Percentiles rank a stretch among this genome's conserved stretches.
phyloP scores from a whole-genome alignment of 768 basidiomycete genomes.

The Mycena leptocephala region DNA sequence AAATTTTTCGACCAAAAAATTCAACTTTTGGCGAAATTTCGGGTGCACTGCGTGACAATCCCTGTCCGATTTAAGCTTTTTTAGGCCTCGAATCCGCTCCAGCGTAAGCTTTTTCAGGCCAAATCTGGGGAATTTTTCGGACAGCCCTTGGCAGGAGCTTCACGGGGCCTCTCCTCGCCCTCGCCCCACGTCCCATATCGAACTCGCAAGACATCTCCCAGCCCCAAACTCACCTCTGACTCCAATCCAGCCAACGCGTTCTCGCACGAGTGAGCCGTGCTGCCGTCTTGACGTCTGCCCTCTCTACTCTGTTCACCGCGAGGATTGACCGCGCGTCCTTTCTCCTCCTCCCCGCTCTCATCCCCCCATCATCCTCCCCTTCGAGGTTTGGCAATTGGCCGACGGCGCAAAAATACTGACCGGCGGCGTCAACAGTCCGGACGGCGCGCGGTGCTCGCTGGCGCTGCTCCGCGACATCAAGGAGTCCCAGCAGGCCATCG shows the following conservation, averaged over 20 bases:
- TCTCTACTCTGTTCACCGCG: constrained; percentile 74
- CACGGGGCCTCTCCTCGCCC: constrained; percentile 55
- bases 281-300: constrained; percentile 69
- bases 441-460: constrained; percentile 59
- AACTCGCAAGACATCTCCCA: constrained; percentile 51
- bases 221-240: background rate
- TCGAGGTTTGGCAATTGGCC: constrained; percentile 18
- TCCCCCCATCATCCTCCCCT: too few species aligned
- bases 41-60: too few species aligned
- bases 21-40: too few species aligned
- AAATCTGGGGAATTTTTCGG: too few species aligned
- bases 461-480: constrained; percentile 52
- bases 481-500: constrained; percentile 70
- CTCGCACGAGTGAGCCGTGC: constrained; percentile 57
- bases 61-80: too few species aligned
- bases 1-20: too few species aligned
- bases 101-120: too few species aligned
- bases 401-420: constrained; percentile 25
- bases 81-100: too few species aligned
- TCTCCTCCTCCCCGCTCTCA: too few species aligned
- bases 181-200: constrained; percentile 53
- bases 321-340: constrained; percentile 70
- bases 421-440: constrained; percentile 34
- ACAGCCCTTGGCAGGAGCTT: too few species aligned
- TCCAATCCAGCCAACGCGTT: constrained; percentile 66